Evolutionary conservation across 495 filamentous ascomycete species (phyloP).

Genomic region (Penicillium crystallinum): DNA sequence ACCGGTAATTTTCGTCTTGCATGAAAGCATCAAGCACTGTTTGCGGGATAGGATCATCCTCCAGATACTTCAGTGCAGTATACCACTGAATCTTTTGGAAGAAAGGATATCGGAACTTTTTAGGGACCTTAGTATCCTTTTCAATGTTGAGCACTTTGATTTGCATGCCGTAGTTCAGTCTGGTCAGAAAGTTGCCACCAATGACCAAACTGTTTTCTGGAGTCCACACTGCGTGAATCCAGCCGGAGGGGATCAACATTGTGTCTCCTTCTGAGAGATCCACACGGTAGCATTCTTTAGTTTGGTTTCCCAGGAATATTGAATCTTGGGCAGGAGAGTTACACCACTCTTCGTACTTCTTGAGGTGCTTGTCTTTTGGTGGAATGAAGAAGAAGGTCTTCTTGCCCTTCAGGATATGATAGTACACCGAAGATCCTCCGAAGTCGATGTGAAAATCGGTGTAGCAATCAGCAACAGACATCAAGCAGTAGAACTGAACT

Average conservation of each 20-base stretch:
- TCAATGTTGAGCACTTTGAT: conserved; percentile 67
- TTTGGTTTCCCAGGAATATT: conserved; percentile 61
- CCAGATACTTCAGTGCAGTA: conserved; percentile 59
- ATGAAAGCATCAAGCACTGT: conserved; percentile 53
- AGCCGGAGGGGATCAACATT: conserved; percentile 73
- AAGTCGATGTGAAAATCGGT: conserved; percentile 82
- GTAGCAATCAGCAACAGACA: conserved; percentile 76
- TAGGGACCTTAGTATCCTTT: conserved; percentile 64
- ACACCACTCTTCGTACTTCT: conserved; percentile 76
- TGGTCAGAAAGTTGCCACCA: conserved; percentile 70
- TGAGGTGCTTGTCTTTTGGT: conserved; percentile 67
- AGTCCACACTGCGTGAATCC: conserved; percentile 81
- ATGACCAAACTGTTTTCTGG: conserved; percentile 72
- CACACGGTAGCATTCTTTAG: conserved; percentile 69
- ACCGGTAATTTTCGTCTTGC: conserved; percentile 48
- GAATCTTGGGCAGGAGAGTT: conserved; percentile 66
- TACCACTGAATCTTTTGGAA: conserved; percentile 77
- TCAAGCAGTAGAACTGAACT: conserved; percentile 68
- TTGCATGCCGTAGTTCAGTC: conserved; percentile 67
- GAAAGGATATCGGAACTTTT: conserved; percentile 66
- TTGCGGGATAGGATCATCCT: conserved; percentile 59
- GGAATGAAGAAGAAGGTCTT: conserved; percentile 79
- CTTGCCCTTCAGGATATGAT: conserved; percentile 70
- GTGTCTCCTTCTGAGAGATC: conserved; percentile 70
- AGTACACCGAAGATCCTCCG: conserved; percentile 73